Evolutionary conservation across 2,329 filamentous ascomycete genomes (phyloP), one percentile per base, ranked within the genome.

Genomic region (Shiraia bambusicola): DNA sequence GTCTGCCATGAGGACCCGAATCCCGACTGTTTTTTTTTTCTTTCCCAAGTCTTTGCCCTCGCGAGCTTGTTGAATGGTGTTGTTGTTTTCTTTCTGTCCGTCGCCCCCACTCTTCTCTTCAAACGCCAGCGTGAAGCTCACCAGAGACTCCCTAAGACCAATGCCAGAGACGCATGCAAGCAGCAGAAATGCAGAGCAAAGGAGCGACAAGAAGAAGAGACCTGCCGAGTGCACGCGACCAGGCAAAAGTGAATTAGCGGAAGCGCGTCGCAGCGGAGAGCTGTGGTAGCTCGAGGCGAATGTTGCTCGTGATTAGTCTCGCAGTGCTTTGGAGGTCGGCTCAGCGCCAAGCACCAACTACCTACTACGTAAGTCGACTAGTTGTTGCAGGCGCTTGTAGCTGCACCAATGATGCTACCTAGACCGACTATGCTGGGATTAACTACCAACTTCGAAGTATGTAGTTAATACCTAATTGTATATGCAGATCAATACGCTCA

Each of bases 1-100:
- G 58, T 83, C 79, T 33, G 79, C 75, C 79, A 81, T 81, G 45
- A 15, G 25, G 52, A 30, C 33, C 36, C 45, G 31, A 37, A 52
- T 76, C 74, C 69, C 79, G 80, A 38, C 66, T 72, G 56, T 80
- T 76, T 30, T 17, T 22, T 15, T 13, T 25, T 34, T 39, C 22
- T 28, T 25, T 28, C 26, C 75, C 70, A 74, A 76, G 77, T 33
- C 7, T 32, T 36, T 40, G 27, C 34, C 33, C 28, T 45, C 36
- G 29, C 27, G 39, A 29, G 35, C 42, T 42, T 40, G n/a, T 43
- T 38, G 32, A 40, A 29, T 30, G 30, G 24, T 26, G 35, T 28
- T 25, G 34, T 19, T 32, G 36, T 40, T 34, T 46, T 17, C 33
- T 28, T 39, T 34, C 34, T 39, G 42, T 19, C 40, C 26, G 40